Conservation (phyloP, 2,329 filamentous ascomycete species). For the Chrysosphaeria jannelii region DNA sequence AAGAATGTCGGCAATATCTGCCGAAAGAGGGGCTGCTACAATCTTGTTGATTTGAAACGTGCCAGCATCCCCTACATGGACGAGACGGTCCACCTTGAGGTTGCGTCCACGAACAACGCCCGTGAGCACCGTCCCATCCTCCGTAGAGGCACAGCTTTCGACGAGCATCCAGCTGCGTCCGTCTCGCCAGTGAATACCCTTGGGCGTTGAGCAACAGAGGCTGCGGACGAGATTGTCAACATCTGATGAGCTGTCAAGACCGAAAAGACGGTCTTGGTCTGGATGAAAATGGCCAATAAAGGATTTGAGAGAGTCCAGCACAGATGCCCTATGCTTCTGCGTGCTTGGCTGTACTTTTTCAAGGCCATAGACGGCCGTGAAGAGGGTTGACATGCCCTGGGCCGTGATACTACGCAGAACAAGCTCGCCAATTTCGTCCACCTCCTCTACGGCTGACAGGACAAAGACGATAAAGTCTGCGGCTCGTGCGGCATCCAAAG, state of each 20-base stretch:
- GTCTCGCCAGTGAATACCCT: constrained; percentile 85
- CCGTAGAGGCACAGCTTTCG: constrained; percentile 40
- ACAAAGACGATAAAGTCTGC: constrained; percentile 81
- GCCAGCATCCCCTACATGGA: constrained; percentile 84
- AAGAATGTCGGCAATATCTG: constrained; percentile 18
- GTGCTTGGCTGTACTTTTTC: constrained; percentile 45
- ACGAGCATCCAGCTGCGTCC: constrained; percentile 87
- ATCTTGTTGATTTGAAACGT: constrained; percentile 83
- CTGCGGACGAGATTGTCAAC: constrained; percentile 74
- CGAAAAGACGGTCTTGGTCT: constrained; percentile 69
- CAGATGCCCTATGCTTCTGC: constrained; percentile 44
- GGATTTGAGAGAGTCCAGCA: constrained; percentile 59
- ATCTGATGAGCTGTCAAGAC: constrained; percentile 65
- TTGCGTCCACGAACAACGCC: constrained; percentile 66
- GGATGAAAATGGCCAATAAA: constrained; percentile 91
- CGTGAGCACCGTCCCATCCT: constrained; percentile 31
- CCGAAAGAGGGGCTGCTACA: constrained; percentile 34
- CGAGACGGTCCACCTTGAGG: constrained; percentile 64
- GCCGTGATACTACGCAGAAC: constrained; percentile 69
- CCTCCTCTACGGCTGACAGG: constrained; percentile 53
- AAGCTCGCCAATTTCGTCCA: constrained; percentile 58
- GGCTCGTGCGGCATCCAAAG: constrained; percentile 58
- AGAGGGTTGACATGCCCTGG: constrained; percentile 80
- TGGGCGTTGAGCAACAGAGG: constrained; percentile 71
- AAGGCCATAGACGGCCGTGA: constrained; percentile 56